These are phyloP conservation scores for Suhomyces chickasaworum DNA, from an alignment of 1,139 yeast genomes.

Conservation along the genomic window DNA sequence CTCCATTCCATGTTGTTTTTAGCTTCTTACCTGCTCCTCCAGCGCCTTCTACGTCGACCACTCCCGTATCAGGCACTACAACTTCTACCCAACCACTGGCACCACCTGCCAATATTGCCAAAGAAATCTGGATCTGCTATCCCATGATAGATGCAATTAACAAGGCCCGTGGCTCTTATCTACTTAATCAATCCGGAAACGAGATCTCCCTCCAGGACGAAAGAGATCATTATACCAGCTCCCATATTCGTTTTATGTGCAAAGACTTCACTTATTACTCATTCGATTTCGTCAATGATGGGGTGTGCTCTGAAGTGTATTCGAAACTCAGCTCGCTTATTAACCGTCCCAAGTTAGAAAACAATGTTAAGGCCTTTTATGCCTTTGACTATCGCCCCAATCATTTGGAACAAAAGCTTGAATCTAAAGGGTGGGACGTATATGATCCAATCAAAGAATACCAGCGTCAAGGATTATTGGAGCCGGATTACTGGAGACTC, in stretches of 20 bases:
- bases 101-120: constrained; percentile 15
- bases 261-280: constrained; percentile 87
- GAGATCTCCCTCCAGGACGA: constrained; percentile 7
- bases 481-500: constrained; percentile 62
- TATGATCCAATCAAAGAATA: constrained; percentile 69
- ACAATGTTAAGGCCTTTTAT: constrained; percentile 46
- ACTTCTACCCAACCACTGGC: neutral
- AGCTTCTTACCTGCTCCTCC: constrained; percentile 31
- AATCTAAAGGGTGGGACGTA: constrained; percentile 67
- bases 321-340: constrained; percentile 70
- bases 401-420: constrained; percentile 61
- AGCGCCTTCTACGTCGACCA: constrained; percentile 50
- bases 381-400: constrained; percentile 54
- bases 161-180: constrained; percentile 56
- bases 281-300: constrained; percentile 66
- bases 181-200: constrained; percentile 21
- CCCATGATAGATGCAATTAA: constrained; percentile 76
- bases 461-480: constrained; percentile 57
- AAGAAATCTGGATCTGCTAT: constrained; percentile 91
- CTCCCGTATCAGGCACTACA: neutral
- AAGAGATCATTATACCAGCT: constrained; percentile 50
- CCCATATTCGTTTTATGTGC: constrained; percentile 68
- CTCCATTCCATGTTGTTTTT: constrained; percentile 87
- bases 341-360: constrained; percentile 34
- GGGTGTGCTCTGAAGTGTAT: constrained; percentile 68